phyloP scores from a whole-genome alignment of 306 rosid genomes.

The Lathyrus oleraceus region DNA sequence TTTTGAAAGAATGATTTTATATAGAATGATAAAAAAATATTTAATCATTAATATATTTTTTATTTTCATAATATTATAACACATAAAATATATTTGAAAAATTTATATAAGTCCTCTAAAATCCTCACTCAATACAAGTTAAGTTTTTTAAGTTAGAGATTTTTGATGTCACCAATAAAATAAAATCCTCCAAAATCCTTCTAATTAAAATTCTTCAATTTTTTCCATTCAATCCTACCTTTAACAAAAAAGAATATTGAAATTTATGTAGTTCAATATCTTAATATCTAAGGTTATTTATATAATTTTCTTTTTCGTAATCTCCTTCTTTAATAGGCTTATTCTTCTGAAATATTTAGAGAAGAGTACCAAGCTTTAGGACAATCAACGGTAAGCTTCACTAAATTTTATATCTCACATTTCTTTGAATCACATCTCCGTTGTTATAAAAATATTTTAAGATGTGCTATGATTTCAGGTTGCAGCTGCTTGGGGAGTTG shows the following conservation, averaged over 20 bases:
- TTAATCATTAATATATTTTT: no score
- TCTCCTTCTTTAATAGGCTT: constrained; percentile 60
- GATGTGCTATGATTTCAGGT: constrained; percentile 50
- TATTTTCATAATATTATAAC: no score
- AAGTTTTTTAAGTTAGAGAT: no score
- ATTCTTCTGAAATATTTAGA: constrained; percentile 63
- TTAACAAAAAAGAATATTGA: background rate
- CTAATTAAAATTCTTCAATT: no score
- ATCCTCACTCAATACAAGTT: no score
- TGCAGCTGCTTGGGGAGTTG: constrained; percentile 82
- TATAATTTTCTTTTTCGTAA: background rate
- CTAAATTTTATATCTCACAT: background rate
- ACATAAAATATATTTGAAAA: no score
- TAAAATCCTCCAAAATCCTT: no score
- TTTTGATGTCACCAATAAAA: no score
- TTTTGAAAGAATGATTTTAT: no score
- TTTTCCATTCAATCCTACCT: no score
- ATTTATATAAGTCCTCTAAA: no score
- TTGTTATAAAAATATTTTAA: constrained; percentile 9
- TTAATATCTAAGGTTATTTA: background rate
- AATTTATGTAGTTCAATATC: background rate
- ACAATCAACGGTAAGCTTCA: constrained; percentile 64
- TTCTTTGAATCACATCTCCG: background rate
- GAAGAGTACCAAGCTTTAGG: constrained; percentile 82
- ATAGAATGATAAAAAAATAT: no score